Evolutionary conservation across 2,329 filamentous ascomycete genomes (phyloP).

Genomic region (Talaromyces islandicus): DNA sequence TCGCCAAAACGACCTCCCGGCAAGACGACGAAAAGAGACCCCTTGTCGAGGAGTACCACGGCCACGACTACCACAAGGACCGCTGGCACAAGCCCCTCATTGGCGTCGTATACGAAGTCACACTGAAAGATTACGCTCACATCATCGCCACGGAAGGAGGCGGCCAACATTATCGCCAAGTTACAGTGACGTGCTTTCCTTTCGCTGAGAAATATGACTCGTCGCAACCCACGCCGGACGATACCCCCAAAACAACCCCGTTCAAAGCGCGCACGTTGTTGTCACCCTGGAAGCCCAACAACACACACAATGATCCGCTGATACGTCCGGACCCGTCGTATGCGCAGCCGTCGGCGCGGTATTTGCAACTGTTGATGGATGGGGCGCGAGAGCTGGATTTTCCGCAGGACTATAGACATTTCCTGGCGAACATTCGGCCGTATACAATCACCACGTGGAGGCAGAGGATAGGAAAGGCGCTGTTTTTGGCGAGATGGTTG

Average conservation of each 20-base stretch:
- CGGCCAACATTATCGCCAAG: conserved; percentile 71
- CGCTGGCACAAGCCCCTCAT: conserved; percentile 77
- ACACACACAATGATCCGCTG: conserved; percentile 32
- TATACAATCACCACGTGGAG: conserved; percentile 63
- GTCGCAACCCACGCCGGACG: conserved; percentile 51
- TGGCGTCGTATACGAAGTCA: conserved; percentile 94
- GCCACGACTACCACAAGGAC: conserved; percentile 44
- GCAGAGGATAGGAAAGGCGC: conserved; percentile 59
- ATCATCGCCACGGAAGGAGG: conserved; percentile 91
- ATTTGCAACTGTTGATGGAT: conserved; percentile 71
- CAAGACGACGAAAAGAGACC: conserved; percentile 30
- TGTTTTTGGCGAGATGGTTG: conserved; percentile 57
- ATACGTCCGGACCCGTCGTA: conserved; percentile 62
- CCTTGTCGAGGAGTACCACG: conserved; percentile 16
- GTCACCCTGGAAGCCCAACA: conserved; percentile 45
- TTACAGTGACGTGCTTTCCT: conserved; percentile 70
- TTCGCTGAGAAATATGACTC: conserved; percentile 50
- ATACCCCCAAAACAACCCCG: conserved; percentile 50
- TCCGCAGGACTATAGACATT: conserved; percentile 69
- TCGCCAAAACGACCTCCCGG: not conserved
- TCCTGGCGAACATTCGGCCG: conserved; percentile 61
- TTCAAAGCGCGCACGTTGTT: conserved; percentile 85
- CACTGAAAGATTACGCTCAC: conserved; percentile 68
- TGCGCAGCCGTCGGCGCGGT: conserved; percentile 76
- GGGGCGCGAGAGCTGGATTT: conserved; percentile 77